A percentile compares a stretch with the other conserved stretches of the same genome.
These are phyloP conservation scores for Epichloe elymi DNA, from an alignment of 2,329 filamentous ascomycete genomes.

Conservation along the genomic window DNA sequence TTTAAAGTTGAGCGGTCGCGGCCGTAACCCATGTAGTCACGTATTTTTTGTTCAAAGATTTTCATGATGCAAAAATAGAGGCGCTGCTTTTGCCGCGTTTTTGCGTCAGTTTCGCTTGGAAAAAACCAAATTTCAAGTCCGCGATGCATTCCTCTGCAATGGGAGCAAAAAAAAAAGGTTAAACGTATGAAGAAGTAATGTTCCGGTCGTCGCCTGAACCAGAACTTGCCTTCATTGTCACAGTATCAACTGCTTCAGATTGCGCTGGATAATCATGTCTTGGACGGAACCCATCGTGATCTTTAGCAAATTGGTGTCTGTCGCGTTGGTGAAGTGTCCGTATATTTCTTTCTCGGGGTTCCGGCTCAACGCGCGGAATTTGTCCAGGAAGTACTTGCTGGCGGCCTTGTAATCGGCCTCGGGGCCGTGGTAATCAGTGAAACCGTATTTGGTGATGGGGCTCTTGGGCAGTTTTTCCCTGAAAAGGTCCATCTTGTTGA, in stretches of 20 bases:
- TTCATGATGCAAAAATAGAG: neutral
- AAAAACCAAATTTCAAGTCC: neutral
- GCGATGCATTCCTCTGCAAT: neutral
- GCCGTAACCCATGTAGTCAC: constrained; percentile 6
- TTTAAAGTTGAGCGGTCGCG: neutral
- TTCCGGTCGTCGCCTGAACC: neutral
- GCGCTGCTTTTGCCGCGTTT: neutral
- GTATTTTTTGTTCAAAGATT: neutral
- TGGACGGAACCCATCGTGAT: constrained; percentile 79
- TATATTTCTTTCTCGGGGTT: constrained; percentile 52
- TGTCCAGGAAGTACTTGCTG: constrained; percentile 70
- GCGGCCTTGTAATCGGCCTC: constrained; percentile 59
- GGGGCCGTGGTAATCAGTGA: constrained; percentile 66
- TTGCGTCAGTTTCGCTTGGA: neutral
- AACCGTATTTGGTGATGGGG: constrained; percentile 59
- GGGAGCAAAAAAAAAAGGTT: neutral
- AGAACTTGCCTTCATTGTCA: constrained; percentile 9
- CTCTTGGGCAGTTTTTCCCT: constrained; percentile 59
- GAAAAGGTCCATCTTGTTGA: constrained; percentile 83
- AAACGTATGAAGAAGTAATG: no score
- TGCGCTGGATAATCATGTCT: constrained; percentile 78
- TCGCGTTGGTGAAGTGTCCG: constrained; percentile 49
- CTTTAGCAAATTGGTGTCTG: constrained; percentile 62
- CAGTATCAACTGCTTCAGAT: constrained; percentile 61
- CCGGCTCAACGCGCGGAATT: constrained; percentile 65